Evolutionary conservation across 768 basidiomycete genomes (phyloP), one percentile per base, ranked within the genome.

Genomic region (Pleurotus djamor): DNA sequence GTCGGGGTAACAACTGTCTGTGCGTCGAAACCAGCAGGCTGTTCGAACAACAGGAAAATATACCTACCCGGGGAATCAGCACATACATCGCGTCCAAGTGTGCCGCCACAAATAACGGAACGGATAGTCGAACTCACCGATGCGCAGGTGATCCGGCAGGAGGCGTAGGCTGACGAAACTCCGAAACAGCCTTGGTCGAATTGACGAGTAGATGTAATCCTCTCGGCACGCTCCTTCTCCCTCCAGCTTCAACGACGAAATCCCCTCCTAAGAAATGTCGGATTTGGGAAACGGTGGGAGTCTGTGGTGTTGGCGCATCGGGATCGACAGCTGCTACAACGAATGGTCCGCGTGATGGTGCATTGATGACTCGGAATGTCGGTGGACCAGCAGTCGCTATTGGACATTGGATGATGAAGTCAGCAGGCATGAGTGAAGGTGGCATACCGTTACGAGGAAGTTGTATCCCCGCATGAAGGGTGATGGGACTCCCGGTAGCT

Each of bases 301-400:
- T 67, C 61, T 80, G 77, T 1, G 82, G 81, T 14, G 81, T 81
- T 5, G 81, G 81, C 7, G 77, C 80, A 61, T 83, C 82, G 3
- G 77, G 82, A 60, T 82, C 81, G 3, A 83, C 76, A 9, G 72
- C 63, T 0, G 76, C 76, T 9, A 83, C 64, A 12, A 83, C 78
- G 63, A 79, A 83, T 0, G 81, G 80, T 0, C 79, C 81, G 10
- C 33, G 57, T 13, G 63, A 60, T 9, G 56, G 58, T 9, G 65
- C 54, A 6, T 71, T 72, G 21, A 63, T 59, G 37, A 73, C 63
- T 50, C 60, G 60, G 65, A 75, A 78, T 1, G 64, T 65, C 3
- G 76, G 76, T 3, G 74, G 77, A 0, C 71, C 71, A 0, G 67
- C 75, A 9, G 78, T 78, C 5, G 67, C 78, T 79, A 4, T 28